A percentile compares a stretch with the other conserved stretches of the same genome.
Conservation (phyloP, 2,329 filamentous ascomycete genomes). For the Acarospora socialis region DNA sequence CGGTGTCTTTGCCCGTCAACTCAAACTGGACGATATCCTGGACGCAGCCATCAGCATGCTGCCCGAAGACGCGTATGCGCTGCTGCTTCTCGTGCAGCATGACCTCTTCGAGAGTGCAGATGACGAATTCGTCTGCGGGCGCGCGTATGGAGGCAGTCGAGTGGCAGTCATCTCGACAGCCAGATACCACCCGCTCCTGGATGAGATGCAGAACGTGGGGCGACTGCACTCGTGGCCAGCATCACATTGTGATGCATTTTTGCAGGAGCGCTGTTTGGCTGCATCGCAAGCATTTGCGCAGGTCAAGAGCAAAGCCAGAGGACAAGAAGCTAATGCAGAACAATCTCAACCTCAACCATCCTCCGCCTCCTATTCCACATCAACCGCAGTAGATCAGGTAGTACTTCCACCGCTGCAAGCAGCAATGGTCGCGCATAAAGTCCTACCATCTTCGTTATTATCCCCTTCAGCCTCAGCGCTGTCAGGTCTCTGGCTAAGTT, state of each 20-base stretch:
- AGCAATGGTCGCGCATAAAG: conserved; percentile 9
- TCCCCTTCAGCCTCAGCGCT: conserved; percentile 15
- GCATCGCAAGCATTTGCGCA: conserved; percentile 8
- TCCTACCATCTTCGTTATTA: conserved; percentile 3
- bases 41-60: conserved; percentile 41
- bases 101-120: conserved; percentile 52
- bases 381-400: background rate
- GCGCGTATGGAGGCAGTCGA: conserved; percentile 50
- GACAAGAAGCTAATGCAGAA: background rate
- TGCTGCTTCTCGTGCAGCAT: conserved; percentile 44
- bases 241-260: conserved; percentile 43
- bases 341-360: too few species aligned
- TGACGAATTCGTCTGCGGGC: conserved; percentile 52
- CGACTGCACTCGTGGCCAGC: conserved; percentile 47
- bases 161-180: conserved; percentile 48
- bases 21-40: conserved; percentile 48
- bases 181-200: conserved; percentile 42
- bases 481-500: conserved; percentile 41
- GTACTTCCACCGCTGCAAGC: conserved; percentile 8
- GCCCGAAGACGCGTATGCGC: conserved; percentile 43
- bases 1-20: conserved; percentile 25
- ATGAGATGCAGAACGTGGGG: conserved; percentile 26
- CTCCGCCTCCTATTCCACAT: too few species aligned
- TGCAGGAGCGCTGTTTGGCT: conserved; percentile 27
- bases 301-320: background rate